phyloP scores from a whole-genome alignment of 1,284 basidiomycete species.

The Abortiporus biennis region DNA sequence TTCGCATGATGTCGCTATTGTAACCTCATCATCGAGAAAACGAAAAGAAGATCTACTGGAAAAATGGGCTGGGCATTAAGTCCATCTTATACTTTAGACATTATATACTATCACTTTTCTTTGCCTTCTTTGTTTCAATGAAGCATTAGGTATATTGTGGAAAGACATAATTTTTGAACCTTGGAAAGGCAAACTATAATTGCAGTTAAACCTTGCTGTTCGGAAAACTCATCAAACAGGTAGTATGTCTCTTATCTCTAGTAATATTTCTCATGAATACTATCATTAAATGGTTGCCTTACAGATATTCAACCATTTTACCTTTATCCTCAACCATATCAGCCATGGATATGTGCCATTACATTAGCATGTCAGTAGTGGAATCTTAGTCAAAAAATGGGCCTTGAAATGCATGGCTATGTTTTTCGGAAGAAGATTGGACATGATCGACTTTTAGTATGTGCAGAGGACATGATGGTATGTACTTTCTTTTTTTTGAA shows the following conservation, averaged over 20 bases:
- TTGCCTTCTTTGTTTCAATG: constrained; percentile 15
- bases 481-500: neutral
- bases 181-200: neutral
- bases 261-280: neutral
- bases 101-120: constrained; percentile 11
- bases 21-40: neutral
- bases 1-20: neutral
- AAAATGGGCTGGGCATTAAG: constrained; percentile 9
- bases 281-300: neutral
- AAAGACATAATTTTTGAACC: neutral
- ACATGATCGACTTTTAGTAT: neutral
- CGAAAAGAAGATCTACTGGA: constrained; percentile 2
- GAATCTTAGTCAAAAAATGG: neutral
- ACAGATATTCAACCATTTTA: constrained; percentile 1
- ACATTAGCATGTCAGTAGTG: neutral
- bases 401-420: neutral
- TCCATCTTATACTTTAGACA: constrained; percentile 11
- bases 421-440: constrained; percentile 1
- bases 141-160: constrained; percentile 13
- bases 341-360: neutral
- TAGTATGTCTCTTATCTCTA: neutral
- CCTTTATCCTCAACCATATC: neutral
- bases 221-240: constrained; percentile 4
- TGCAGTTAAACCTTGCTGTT: neutral
- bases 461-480: neutral